These are phyloP conservation scores for Byssoonygena ceratinophila DNA, from an alignment of 2,329 filamentous ascomycete species.

Conservation along the genomic window DNA sequence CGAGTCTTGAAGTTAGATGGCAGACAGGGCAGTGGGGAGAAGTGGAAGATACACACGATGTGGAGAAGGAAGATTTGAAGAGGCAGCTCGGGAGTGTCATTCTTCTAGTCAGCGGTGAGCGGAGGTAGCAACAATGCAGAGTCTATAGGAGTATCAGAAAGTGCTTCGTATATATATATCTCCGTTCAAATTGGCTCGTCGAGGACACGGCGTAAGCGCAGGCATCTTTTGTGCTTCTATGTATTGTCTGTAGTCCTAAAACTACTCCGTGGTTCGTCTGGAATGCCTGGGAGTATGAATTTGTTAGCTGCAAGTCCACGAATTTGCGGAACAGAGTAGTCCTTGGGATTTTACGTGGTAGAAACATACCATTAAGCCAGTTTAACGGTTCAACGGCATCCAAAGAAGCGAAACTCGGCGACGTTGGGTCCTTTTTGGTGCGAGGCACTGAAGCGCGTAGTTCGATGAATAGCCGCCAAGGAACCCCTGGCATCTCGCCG, in stretches of 20 bases:
- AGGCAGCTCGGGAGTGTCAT: conserved; percentile 82
- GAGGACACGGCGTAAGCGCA: no score
- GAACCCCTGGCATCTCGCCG: neutral
- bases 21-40: conserved; percentile 89
- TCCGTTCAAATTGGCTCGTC: no score
- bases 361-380: neutral
- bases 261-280: no score
- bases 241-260: no score
- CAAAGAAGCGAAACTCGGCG: neutral
- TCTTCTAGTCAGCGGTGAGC: conserved; percentile 59
- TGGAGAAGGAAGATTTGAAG: conserved; percentile 78
- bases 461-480: neutral
- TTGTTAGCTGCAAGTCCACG: no score
- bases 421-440: neutral
- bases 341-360: neutral
- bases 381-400: neutral
- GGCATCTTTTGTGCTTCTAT: neutral
- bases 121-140: conserved; percentile 16
- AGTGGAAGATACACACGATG: conserved; percentile 96
- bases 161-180: no score
- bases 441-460: neutral
- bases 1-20: conserved; percentile 77
- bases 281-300: neutral
- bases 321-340: neutral
- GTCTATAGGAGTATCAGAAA: neutral